Conservation (phyloP, 257 asterid species). For the Hygrophila difformis region DNA sequence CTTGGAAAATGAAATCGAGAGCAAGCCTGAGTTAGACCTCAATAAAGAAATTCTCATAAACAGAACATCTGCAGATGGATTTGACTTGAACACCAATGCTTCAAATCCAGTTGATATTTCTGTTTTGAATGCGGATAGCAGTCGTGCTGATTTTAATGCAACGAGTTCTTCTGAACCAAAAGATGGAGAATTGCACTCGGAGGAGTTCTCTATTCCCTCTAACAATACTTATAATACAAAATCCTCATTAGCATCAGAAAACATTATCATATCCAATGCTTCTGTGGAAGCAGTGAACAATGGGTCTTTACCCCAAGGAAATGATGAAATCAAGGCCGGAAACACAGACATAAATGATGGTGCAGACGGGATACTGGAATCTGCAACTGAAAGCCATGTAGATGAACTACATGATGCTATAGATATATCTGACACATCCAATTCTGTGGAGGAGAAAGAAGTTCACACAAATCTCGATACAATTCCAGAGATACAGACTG, state of each 20-base stretch:
- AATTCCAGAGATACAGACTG: slow-evolving; percentile 52
- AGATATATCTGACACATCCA: slow-evolving; percentile 50
- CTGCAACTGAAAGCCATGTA: slow-evolving; percentile 28
- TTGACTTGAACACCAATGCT: slow-evolving; percentile 12
- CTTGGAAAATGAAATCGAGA: slow-evolving; percentile 26
- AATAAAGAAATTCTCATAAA: slow-evolving; percentile 17
- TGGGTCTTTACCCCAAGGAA: slow-evolving; percentile 17
- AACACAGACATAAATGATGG: slow-evolving; percentile 29
- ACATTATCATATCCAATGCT: slow-evolving; percentile 11
- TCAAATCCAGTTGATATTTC: slow-evolving; percentile 22
- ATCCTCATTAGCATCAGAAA: slow-evolving; percentile 19
- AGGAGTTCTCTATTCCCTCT: slow-evolving; percentile 22
- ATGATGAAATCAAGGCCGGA: slow-evolving; percentile 24
- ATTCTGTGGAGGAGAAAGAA: slow-evolving; percentile 42
- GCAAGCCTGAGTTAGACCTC: slow-evolving; percentile 14
- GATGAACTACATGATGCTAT: slow-evolving; percentile 45
- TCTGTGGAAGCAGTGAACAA: slow-evolving; percentile 22
- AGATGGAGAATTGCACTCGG: slow-evolving; percentile 17
- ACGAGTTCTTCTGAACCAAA: slow-evolving; percentile 20
- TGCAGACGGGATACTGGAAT: slow-evolving; percentile 26
- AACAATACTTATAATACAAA: slow-evolving; percentile 4
- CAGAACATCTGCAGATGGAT: slow-evolving; percentile 18
- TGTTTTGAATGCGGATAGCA: slow-evolving; percentile 7
- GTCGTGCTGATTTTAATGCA: slow-evolving; percentile 19
- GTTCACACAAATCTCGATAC: slow-evolving; percentile 50